These are phyloP conservation scores for Haplosporangium sp. DNA, from an alignment of 371 early-diverging fungal species.

Conservation along the genomic window DNA sequence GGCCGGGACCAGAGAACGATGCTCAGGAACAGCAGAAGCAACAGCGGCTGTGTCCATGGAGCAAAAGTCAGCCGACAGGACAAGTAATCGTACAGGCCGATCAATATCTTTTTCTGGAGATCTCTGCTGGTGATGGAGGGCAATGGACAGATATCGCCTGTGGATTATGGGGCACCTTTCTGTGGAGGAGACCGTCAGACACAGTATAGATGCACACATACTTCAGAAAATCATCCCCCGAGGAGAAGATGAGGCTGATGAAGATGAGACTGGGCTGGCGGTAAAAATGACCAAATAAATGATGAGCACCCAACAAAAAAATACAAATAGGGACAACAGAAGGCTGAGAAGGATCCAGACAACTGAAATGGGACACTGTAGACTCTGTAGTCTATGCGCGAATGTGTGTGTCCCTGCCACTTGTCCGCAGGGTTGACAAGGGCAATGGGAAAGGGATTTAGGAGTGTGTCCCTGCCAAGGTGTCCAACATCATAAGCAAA, in stretches of 20 bases:
- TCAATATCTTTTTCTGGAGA: constrained; percentile 7
- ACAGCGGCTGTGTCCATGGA: neutral
- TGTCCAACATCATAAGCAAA: no score
- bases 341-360: neutral
- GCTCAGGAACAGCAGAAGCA: neutral
- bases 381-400: no score
- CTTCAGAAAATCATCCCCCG: constrained; percentile 7
- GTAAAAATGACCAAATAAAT: no score
- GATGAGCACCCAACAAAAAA: constrained; percentile 3
- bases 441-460: neutral
- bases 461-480: no score
- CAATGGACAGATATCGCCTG: constrained; percentile 15
- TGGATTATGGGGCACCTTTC: constrained; percentile 36
- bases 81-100: neutral
- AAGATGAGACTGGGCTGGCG: no score
- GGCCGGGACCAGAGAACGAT: neutral
- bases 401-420: no score
- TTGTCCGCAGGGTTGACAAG: no score
- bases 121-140: neutral
- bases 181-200: neutral
- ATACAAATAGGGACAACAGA: neutral
- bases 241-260: neutral
- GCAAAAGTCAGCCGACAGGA: neutral
- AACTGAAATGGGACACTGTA: neutral
- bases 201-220: neutral